These are phyloP conservation scores for Delonix regia DNA, from an alignment of 306 rosid species.

Conservation along the genomic window DNA sequence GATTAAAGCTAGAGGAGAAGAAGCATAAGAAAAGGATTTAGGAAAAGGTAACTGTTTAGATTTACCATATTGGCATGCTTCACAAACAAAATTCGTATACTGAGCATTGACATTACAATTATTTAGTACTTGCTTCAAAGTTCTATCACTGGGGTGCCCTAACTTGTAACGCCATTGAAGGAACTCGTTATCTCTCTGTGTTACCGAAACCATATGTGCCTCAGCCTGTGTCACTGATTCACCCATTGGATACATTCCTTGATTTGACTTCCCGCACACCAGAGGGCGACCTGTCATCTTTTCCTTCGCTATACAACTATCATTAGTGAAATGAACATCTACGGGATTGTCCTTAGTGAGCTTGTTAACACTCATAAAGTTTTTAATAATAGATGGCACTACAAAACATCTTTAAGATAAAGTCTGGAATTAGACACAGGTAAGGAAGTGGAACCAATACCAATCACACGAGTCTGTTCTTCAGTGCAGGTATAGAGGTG, in stretches of 20 bases:
- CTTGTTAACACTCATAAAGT: neutral
- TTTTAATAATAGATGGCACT: neutral
- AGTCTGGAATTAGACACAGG: neutral
- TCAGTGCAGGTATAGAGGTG: neutral
- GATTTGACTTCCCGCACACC: rapidly evolving
- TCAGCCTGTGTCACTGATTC: no score
- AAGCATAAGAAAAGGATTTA: neutral
- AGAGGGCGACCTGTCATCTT: neutral
- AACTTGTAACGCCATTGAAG: neutral
- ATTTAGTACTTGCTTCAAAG: neutral
- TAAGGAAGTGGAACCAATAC: neutral
- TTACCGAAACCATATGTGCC: no score
- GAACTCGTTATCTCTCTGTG: no score
- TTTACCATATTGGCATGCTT: neutral
- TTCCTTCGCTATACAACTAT: neutral
- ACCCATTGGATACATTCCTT: neutral
- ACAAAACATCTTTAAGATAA: neutral
- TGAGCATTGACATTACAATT: neutral
- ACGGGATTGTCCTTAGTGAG: neutral
- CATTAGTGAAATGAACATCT: neutral
- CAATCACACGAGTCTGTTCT: no score
- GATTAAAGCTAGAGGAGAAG: neutral
- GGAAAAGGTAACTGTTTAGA: neutral
- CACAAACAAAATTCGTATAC: neutral
- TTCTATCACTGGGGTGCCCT: neutral